phyloP scores from a whole-genome alignment of 768 basidiomycete genomes.

The Cubamyces sp. region DNA sequence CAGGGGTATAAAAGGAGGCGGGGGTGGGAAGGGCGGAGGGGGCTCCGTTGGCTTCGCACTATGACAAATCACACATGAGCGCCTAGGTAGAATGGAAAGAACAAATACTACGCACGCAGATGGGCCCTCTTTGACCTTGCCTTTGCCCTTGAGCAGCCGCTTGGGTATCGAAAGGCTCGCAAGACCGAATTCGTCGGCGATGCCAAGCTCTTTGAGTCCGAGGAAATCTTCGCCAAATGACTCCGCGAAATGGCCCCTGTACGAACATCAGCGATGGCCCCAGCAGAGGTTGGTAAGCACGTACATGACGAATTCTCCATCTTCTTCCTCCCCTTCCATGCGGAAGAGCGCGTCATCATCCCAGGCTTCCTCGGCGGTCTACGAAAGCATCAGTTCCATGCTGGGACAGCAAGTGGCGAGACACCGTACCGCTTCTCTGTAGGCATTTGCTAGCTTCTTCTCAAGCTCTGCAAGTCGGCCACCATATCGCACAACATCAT shows the following conservation, averaged over 20 bases:
- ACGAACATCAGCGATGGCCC: background rate
- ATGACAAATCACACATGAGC: constrained; percentile 2
- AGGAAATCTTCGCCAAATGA: constrained; percentile 92
- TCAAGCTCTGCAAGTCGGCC: constrained; percentile 75
- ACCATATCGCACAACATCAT: constrained; percentile 87
- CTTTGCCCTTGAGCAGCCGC: constrained; percentile 71
- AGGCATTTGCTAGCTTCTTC: constrained; percentile 84
- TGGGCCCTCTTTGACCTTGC: constrained; percentile 41
- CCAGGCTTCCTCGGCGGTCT: constrained; percentile 53
- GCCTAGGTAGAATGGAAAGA: background rate
- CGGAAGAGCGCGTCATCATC: constrained; percentile 67
- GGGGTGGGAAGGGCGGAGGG: constrained; percentile 83
- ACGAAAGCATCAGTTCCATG: background rate
- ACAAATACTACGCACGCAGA: constrained; percentile 50
- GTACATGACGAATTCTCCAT: constrained; percentile 67
- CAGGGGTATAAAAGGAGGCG: constrained; percentile 79
- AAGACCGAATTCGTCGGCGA: constrained; percentile 83
- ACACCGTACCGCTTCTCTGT: constrained; percentile 71
- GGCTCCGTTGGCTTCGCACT: constrained; percentile 74
- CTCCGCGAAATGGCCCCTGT: constrained; percentile 85
- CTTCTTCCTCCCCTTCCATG: constrained; percentile 62
- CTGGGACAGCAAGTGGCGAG: background rate
- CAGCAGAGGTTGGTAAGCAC: constrained; percentile 28
- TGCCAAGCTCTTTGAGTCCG: constrained; percentile 84
- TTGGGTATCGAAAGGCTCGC: constrained; percentile 79